These are phyloP conservation scores for Noccaea caerulescens DNA, from an alignment of 345 rosid genomes.

Conservation along the genomic window DNA sequence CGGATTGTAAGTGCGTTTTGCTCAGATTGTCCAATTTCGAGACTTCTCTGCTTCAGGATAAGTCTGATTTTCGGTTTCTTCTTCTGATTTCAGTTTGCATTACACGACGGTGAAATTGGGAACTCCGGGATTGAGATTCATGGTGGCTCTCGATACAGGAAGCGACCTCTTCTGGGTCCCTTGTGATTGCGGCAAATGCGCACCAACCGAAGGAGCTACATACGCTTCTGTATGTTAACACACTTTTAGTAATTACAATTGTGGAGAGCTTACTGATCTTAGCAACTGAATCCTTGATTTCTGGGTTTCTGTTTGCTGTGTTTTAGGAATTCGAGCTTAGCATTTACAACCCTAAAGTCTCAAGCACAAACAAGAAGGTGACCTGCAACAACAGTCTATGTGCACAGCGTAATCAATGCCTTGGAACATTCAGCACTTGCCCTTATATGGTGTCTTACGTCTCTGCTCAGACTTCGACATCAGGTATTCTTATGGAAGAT, in stretches of 20 bases:
- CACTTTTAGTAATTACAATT: background rate
- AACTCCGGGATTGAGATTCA: constrained; percentile 80
- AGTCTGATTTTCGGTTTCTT: constrained; percentile 30
- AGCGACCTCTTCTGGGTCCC: constrained; percentile 97
- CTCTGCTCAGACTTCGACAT: constrained; percentile 84
- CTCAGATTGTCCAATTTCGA: background rate
- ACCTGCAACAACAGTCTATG: constrained; percentile 72
- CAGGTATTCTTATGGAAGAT: constrained; percentile 80
- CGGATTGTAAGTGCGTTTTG: constrained; percentile 66
- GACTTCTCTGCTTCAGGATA: background rate
- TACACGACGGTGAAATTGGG: constrained; percentile 86
- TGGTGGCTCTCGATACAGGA: constrained; percentile 90
- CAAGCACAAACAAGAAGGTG: constrained; percentile 74
- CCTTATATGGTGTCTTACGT: constrained; percentile 80
- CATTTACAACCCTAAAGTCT: constrained; percentile 70
- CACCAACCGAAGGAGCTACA: constrained; percentile 60
- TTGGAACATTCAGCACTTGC: constrained; percentile 71
- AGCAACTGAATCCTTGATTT: background rate
- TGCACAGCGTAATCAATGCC: constrained; percentile 63
- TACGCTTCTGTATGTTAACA: constrained; percentile 62
- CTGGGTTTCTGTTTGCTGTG: constrained; percentile 3
- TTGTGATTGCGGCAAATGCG: constrained; percentile 78
- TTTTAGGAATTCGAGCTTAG: constrained; percentile 70
- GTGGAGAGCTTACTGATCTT: constrained; percentile 26
- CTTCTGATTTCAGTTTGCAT: constrained; percentile 60